Base-by-base conservation (phyloP, 2,329 filamentous ascomycete species). In the Exophiala sideris region DNA sequence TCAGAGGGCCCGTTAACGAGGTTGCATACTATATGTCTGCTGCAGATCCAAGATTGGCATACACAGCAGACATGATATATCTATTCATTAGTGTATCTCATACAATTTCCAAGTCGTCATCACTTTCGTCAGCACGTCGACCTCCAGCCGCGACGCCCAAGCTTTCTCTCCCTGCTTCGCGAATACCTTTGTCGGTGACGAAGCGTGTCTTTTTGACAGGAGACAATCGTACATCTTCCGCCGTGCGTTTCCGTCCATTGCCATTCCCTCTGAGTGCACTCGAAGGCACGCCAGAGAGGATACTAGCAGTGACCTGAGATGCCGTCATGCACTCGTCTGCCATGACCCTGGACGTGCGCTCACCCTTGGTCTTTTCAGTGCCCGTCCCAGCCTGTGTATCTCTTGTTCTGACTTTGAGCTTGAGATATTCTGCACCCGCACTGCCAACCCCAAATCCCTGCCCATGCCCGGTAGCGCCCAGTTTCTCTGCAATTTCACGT, bases 121-220 rank as follows among this genome's bases (percentile, higher is more conserved):
- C 76, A 57, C 75, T 72, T 48, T 83, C 81, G 52, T 75, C 74
- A 47, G 80, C 77, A 60, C 79, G 76, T 56, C 78, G 74, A 50
- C 75, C 68, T 34, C 65, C 60, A 41, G 63, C 62, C 41, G 74
- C 68, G 48, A 81, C 62, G 4, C 70, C 74, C 2, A 91, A 67
- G 65, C 87, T 90, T 65, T 91, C 88, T 56, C 87, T 77, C 1
- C 88, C 88, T 3, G 88, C 87, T 70, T 89, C 87, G 50, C 84
- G 81, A 58, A 91, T 91, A 0, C 88, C 88, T 67, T 86, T 88
- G 39, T 84, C 83, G 21, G 88, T 89, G 38, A 91, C 80, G 66
- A 91, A 91, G n/a, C 87, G 78, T 48, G 87, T 91, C 66, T 61
- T 71, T 60, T 65, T 68, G 2, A 70, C 65, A 3, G 72, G 72